Percentiles rank a stretch among this genome's conserved stretches.
Conservation (phyloP, 2,329 filamentous ascomycete genomes). For the Leptosphaerulina australis region DNA sequence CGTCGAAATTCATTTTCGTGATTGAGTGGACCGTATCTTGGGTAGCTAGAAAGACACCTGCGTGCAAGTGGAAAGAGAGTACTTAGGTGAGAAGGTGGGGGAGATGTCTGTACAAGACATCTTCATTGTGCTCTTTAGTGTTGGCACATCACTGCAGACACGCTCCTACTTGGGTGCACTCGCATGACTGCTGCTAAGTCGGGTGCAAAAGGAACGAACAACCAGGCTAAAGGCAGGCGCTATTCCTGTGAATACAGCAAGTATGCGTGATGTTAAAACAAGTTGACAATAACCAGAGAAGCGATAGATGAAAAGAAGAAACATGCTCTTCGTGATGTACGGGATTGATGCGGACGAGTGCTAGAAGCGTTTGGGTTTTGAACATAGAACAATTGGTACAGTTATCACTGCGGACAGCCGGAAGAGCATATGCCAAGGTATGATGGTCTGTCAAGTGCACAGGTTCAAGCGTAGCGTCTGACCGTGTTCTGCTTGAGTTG, state of each 20-base stretch:
- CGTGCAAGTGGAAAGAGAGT: not conserved
- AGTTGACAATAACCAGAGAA: conserved; percentile 4
- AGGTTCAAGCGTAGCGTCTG: no score
- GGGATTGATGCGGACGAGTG: not conserved
- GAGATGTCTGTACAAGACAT: not conserved
- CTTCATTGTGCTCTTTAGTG: no score
- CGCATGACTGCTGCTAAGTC: not conserved
- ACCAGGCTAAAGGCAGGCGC: not conserved
- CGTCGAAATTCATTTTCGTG: conserved; percentile 1
- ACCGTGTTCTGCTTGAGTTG: no score
- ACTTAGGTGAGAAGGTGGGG: not conserved
- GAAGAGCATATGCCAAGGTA: not conserved
- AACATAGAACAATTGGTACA: not conserved
- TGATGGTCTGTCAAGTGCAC: no score
- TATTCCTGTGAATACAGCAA: not conserved
- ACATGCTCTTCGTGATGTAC: conserved; percentile 8
- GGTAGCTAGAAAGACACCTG: not conserved
- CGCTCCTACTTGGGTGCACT: conserved; percentile 1
- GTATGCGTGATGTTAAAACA: not conserved
- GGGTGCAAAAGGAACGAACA: conserved; percentile 6
- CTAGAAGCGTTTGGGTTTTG: not conserved
- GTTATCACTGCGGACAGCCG: not conserved
- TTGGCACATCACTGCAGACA: not conserved
- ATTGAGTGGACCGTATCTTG: not conserved
- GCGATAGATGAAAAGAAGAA: not conserved